Base-by-base conservation (phyloP, 73 alveolate species). In the Paramecium pentaurelia region DNA sequence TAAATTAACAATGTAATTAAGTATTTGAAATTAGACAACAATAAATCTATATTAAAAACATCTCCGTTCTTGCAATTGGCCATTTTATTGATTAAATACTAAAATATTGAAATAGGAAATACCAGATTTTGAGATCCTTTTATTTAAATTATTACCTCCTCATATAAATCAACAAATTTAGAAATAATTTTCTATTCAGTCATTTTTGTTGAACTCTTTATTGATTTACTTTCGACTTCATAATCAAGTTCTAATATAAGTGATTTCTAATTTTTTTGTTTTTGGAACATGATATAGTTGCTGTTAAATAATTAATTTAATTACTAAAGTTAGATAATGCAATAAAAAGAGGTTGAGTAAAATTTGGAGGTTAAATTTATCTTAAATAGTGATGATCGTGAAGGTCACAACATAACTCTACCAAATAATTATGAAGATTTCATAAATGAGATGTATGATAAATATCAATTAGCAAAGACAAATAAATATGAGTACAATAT, bases 171-270 rank as follows among this genome's bases (percentile, higher is more conserved):
- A 34, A 32, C 47, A 32, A 64, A 64, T 34, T 64, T 64, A 11
- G 42, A 64, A 0, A 64, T 32, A 5, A 64, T 11, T 64, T 64
- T 64, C 12, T 64, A 64, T 64, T 64, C 84, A 64, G 20, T 34
- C 84, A 64, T 64, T 64, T 64, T 64, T 34, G 84, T 64, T 64
- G 84, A 32, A 34, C 84, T 64, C 47, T 64, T 64, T 64, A 64
- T 64, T 64, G 84, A 64, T 18, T 64, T 64, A 9, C 51, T 28
- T 32, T 64, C 84, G 47, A n/a, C 22, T 34, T 64, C 84, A 64
- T 28, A 64, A 64, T 64, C 84, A 32, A 64, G 42, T 28, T 64
- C 84, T 34, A 64, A 64, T 28, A 64, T 32, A 10, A 64, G 28
- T 8, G 70, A 54, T 54, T 54, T 54, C 70, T 54, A 54, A 18